phyloP scores from a whole-genome alignment of 768 basidiomycete species.

The Leccinum imitatum region DNA sequence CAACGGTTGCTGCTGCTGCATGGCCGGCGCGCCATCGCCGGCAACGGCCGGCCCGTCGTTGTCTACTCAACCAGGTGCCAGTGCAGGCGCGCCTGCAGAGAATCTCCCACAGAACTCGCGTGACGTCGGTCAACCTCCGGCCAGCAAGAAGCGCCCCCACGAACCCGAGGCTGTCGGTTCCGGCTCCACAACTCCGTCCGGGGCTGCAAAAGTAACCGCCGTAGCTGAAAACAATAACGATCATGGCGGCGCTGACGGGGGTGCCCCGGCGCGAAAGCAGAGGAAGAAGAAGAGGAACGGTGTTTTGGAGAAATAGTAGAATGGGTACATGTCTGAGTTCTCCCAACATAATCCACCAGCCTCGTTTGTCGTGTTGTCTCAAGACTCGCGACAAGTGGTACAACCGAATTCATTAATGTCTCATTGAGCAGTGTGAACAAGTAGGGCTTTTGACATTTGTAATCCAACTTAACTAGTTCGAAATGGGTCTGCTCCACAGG shows the following conservation, averaged over 20 bases:
- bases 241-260: neutral
- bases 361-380: no score
- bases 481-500: slow-evolving; percentile 1
- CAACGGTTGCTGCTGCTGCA: neutral
- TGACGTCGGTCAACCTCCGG: neutral
- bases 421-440: no score
- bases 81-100: neutral
- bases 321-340: neutral
- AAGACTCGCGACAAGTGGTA: no score
- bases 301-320: slow-evolving; percentile 4
- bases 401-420: no score
- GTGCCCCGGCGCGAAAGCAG: slow-evolving; percentile 21
- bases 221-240: neutral
- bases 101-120: neutral
- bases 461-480: slow-evolving; percentile 1
- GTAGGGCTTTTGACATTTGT: no score
- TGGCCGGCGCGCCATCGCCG: neutral
- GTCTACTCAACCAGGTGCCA: neutral
- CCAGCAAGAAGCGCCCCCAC: slow-evolving; percentile 22
- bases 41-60: neutral
- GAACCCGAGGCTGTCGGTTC: slow-evolving; percentile 13
- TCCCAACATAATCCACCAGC: no score
- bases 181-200: neutral
- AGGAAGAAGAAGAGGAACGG: slow-evolving; percentile 17
- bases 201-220: neutral